Evolutionary conservation across 192 early-diverging fungal species (phyloP).

Genomic region (Piromyces sp.): DNA sequence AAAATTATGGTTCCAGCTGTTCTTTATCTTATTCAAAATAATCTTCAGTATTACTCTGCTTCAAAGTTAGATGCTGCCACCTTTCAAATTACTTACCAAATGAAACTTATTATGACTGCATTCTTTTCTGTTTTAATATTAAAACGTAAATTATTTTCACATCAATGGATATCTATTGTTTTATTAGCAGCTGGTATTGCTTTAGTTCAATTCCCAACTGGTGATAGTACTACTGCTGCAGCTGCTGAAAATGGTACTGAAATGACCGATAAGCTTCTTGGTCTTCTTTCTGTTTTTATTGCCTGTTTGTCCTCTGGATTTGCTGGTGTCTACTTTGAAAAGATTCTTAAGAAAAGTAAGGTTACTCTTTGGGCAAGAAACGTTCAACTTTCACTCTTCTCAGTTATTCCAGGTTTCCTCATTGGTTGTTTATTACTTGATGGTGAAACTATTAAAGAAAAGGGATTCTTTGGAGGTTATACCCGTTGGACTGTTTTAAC

Average conservation of each 20-base stretch:
- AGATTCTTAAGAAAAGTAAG: conserved; percentile 66
- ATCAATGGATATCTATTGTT: conserved; percentile 69
- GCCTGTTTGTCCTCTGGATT: conserved; percentile 84
- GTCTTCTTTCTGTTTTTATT: conserved; percentile 54
- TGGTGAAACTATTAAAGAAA: conserved; percentile 36
- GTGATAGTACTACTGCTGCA: conserved; percentile 1
- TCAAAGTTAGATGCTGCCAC: conserved; percentile 77
- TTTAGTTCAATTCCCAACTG: conserved; percentile 55
- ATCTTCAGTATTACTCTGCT: conserved; percentile 81
- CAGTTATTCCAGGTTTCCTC: conserved; percentile 56
- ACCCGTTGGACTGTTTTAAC: conserved; percentile 58
- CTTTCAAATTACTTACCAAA: conserved; percentile 92
- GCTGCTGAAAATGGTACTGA: neutral
- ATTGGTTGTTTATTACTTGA: conserved; percentile 59
- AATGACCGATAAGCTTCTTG: conserved; percentile 29
- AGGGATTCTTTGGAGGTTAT: conserved; percentile 90
- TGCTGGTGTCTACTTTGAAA: conserved; percentile 42
- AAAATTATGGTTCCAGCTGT: conserved; percentile 79
- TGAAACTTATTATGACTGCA: conserved; percentile 92
- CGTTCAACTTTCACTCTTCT: conserved; percentile 77
- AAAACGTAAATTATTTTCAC: conserved; percentile 34
- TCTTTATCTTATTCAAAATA: conserved; percentile 87
- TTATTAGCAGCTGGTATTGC: conserved; percentile 74
- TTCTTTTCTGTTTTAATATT: conserved; percentile 79
- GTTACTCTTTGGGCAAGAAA: conserved; percentile 80